Base-by-base conservation (phyloP, 108 stramenopile genomes). In the Skeletonema grethae region DNA sequence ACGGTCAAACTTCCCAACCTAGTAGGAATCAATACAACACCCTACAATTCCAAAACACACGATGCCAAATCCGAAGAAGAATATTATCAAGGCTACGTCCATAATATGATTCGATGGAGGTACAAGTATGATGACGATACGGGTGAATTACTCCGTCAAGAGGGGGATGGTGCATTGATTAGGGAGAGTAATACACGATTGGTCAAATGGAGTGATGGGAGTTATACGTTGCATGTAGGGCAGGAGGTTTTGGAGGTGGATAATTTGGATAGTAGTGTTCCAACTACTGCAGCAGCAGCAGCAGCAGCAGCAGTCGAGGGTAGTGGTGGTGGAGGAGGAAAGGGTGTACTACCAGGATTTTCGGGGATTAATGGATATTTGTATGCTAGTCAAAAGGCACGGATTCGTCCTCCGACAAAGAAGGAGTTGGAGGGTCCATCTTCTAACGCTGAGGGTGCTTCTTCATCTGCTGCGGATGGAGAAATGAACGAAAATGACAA, bases 171-270 rank as follows among this genome's bases (percentile, higher is more conserved):
- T 28, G 25, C 25, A 11, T 63, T 86, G 7, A 7, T 79, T 4
- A 68, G 90, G 7, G 91, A 93, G 67, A 82, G 79, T 64, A 95
- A 95, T 75, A 79, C 90, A 10, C 80, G 90, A 31, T 70, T 97
- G 11, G 93, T 97, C 28, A 82, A 91, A 50, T 97, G 96, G 96
- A 85, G 83, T 50, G 93, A 97, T 81, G 96, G 96, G 18, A 85
- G 86, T 16, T 90, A 69, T 39, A 91, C 91, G 7, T 58, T 97
- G 45, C 89, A 94, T 46, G 88, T 97, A 18, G 96, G 96, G 13
- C 78, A 80, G 20, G 95, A 97, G 82, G 80, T 87, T 2, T 92
- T 96, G 77, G 90, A 90, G 50, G 76, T 94, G 39, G 90, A 94
- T 67, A 76, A 69, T 24, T n/a, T 75, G 31, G 74, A 75, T 34